Evolutionary conservation across 257 asterid species (phyloP).

Genomic region (Solanum pinnatisectum): DNA sequence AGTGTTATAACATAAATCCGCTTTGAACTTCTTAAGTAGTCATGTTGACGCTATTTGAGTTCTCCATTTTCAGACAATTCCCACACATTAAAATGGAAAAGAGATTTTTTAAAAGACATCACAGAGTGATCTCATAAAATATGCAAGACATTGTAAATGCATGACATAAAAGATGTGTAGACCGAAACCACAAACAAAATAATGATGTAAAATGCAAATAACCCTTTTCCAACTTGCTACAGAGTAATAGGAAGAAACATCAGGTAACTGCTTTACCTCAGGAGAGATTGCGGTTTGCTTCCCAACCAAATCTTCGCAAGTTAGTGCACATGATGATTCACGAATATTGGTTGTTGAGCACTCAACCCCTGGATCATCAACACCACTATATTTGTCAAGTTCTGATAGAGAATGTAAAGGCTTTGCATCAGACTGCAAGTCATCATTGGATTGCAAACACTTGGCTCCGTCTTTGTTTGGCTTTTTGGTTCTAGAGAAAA

Average conservation of each 20-base stretch:
- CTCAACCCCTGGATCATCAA: not conserved
- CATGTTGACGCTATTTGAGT: not conserved
- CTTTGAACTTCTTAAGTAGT: not conserved
- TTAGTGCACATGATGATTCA: conserved; percentile 18
- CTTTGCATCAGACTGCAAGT: conserved; percentile 4
- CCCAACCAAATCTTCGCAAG: conserved; percentile 21
- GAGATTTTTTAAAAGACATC: not conserved
- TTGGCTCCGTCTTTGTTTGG: conserved; percentile 32
- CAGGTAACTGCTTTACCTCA: conserved; percentile 36
- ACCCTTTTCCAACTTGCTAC: not conserved
- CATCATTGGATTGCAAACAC: conserved; percentile 28
- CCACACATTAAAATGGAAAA: not conserved
- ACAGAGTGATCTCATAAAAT: not conserved
- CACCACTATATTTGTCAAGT: conserved; percentile 12
- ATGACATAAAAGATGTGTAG: not conserved
- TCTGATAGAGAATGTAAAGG: conserved; percentile 15
- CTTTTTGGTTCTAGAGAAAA: conserved; percentile 16
- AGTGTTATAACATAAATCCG: not conserved
- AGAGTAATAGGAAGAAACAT: not conserved
- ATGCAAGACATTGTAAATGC: not conserved
- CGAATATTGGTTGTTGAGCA: conserved; percentile 18
- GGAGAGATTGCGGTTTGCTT: conserved; percentile 22
- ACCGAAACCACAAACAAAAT: not conserved
- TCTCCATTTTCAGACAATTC: not conserved
- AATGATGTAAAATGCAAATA: not conserved